Percentiles rank a stretch among this genome's conserved stretches.
These are phyloP conservation scores for Ascochyta fabae DNA, from an alignment of 2,329 filamentous ascomycete species.

Conservation along the genomic window DNA sequence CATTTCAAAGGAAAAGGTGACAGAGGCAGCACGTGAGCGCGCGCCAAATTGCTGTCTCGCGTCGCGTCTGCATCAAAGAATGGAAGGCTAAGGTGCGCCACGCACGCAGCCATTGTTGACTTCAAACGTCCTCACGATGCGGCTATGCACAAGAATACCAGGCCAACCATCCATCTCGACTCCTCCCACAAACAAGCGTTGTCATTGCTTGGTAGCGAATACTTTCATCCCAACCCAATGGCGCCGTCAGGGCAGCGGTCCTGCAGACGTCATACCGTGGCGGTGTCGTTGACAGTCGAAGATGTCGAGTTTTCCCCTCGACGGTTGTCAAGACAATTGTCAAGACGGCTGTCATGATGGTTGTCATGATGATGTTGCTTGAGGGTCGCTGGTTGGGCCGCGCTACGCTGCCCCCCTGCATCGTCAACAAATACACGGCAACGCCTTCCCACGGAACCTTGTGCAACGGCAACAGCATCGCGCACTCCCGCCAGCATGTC, in stretches of 20 bases:
- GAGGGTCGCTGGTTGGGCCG: constrained; percentile 1
- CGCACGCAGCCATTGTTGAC: constrained; percentile 5
- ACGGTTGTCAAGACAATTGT: too few relatives aligned
- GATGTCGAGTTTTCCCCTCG: too few relatives aligned
- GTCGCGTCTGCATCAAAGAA: constrained; percentile 10
- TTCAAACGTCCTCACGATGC: neutral
- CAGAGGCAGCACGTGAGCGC: constrained; percentile 9
- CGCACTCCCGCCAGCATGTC: constrained; percentile 13
- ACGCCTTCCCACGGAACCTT: constrained; percentile 6
- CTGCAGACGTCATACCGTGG: neutral
- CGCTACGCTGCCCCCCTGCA: constrained; percentile 1
- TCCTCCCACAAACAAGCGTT: too few relatives aligned
- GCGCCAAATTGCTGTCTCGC: constrained; percentile 5
- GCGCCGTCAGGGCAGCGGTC: too few relatives aligned
- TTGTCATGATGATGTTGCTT: neutral
- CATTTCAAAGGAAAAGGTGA: neutral
- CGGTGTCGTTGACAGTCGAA: too few relatives aligned
- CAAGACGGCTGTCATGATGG: neutral
- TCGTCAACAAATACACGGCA: constrained; percentile 19
- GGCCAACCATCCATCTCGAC: neutral
- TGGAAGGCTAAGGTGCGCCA: constrained; percentile 12
- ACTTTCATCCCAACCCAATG: neutral
- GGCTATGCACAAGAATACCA: neutral
- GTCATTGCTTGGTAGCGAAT: constrained; percentile 1
- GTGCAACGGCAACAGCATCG: constrained; percentile 3